These are phyloP conservation scores for Macadamia tetraphylla DNA, from an alignment of 164 flowering plant species.

Conservation along the genomic window DNA sequence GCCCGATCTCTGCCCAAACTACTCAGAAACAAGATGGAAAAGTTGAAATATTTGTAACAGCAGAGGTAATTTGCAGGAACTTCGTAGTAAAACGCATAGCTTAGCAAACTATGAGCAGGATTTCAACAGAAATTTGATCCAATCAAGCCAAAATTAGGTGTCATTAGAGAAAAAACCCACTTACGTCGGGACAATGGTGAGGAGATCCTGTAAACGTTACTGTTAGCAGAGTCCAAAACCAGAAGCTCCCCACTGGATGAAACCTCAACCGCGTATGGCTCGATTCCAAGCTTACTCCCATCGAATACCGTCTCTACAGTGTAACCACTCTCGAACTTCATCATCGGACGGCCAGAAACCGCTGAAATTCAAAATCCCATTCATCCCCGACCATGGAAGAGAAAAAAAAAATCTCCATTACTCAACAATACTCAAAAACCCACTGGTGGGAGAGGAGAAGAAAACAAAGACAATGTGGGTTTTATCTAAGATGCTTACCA, in stretches of 20 bases:
- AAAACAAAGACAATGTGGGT: conserved; percentile 13
- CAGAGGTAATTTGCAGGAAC: background rate
- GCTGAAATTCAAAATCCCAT: conserved; percentile 38
- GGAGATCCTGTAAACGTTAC: conserved; percentile 76
- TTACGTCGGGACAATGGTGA: conserved; percentile 74
- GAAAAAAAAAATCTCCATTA: no score
- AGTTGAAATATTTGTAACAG: background rate
- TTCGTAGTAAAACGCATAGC: background rate
- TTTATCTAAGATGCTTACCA: conserved; percentile 33
- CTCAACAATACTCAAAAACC: no score
- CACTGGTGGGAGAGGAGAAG: no score
- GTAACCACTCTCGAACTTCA: conserved; percentile 92
- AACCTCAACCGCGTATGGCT: conserved; percentile 73
- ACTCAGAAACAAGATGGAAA: background rate
- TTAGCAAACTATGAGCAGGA: background rate
- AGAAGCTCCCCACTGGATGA: conserved; percentile 80
- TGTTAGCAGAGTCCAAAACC: conserved; percentile 79
- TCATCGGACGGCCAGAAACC: conserved; percentile 62
- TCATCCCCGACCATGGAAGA: conserved; percentile 8
- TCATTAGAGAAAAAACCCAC: conserved; percentile 14
- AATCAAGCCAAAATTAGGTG: background rate
- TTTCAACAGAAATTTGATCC: background rate
- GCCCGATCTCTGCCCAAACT: background rate
- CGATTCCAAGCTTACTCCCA: conserved; percentile 95
- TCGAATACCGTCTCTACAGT: conserved; percentile 92